Base-by-base conservation (phyloP, 2,329 filamentous ascomycete species). In the Sclerotinia sclerotiorum region DNA sequence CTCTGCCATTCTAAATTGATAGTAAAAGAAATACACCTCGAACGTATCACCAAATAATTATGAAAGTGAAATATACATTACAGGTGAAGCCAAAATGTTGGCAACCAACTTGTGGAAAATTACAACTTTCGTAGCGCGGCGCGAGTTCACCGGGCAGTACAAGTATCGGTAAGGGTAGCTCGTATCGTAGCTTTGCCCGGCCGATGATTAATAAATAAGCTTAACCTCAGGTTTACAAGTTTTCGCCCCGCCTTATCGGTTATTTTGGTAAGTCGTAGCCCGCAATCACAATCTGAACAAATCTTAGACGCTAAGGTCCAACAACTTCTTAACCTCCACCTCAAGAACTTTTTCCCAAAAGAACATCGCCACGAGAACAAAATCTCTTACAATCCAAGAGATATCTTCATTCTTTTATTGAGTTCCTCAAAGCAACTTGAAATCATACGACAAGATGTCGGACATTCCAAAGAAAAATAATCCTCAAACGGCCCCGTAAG, bases 401-500 rank as follows among this genome's bases (percentile, higher is more conserved):
- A 46, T 62, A 62, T 5, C 19, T 35, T 52, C 32, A 52, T 44
- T 39, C 44, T 46, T 67, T 62, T 61, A 58, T 63, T 35, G 35
- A 51, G 29, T 54, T 55, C 46, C 29, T 48, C 35, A 63, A 54
- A 54, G 27, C 63, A 35, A 52, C 10, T 52, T 24, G 27, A 67
- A 62, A 67, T 21, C 54, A 39, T 54, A 64, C 58, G 66, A 69
- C 71, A 77, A 75, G 63, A 90, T 90, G 87, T 88, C 87, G 79
- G 87, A 89, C 78, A 76, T 76, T 67, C 87, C 87, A 75, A 89
- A 86, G 85, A 80, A 89, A 88, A 79, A 88, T 67, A 75, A 73
- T 69, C 82, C 84, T 74, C 83, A 84, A 74, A 83, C 85, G 73
- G 87, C 87, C 73, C 87, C 87, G 87, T 90, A 84, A 83, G 87